Evolutionary conservation across 2,329 filamentous ascomycete genomes (phyloP), one percentile per base, ranked within the genome.

Genomic region (Neofusicoccum sp.): DNA sequence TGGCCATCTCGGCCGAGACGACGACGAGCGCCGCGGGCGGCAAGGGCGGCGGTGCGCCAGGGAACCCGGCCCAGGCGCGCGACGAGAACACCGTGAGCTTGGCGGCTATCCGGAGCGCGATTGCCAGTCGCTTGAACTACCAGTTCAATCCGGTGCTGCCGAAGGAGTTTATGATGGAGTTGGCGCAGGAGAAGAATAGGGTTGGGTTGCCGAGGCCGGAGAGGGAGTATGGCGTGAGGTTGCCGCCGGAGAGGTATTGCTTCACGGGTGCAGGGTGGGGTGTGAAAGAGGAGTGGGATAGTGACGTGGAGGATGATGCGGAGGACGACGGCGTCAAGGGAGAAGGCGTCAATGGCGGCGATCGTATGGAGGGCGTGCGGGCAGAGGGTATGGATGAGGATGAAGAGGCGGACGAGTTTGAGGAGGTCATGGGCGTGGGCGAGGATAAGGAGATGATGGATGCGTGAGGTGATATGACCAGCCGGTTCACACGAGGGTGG

Each of bases 161-260:
- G 0, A 93, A 93, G 71, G 90, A 93, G 65, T 92, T 89, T 73
- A 81, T 93, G 78, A 77, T 87, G 61, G 89, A 92, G 71, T 78
- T 91, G n/a, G 90, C 89, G 11, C 80, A 82, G 64, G 86, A 89
- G 70, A 79, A 87, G 64, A 92, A 92, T 75, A 84, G 84, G 67
- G 79, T 88, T 30, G 83, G 82, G 1, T 75, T 92, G 64, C 82
- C 82, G 41, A 75, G 79, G 65, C 80, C 84, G n/a, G 80, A 83
- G 64, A 75, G 82, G 47, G 79, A 81, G 49, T 85, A 79, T 67
- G 85, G 85, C 2, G 76, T 87, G 62, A 75, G 84, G 61, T 69
- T 88, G 68, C 86, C 86, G 63, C 82, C 83, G 12, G 86, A 88
- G 78, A 75, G 84, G 70, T 87, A 86, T 67, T 84, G 82, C 70